These are phyloP conservation scores for Mycocentrospora acerina DNA, from an alignment of 2,329 filamentous ascomycete species.

Conservation along the genomic window DNA sequence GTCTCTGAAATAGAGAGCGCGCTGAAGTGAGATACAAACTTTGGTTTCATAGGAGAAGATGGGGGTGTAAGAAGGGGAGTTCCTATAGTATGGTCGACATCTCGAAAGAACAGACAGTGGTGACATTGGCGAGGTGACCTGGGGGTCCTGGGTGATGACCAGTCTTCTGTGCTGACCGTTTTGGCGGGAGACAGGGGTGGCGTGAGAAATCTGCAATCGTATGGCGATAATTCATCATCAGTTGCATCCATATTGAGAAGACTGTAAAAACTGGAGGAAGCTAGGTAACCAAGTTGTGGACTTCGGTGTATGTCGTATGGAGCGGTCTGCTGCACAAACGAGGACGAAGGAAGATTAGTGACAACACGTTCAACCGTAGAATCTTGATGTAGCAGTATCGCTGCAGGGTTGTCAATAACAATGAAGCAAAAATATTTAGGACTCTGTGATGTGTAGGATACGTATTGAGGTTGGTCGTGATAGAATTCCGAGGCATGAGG, in stretches of 20 bases:
- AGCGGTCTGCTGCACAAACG: slow-evolving; percentile 14
- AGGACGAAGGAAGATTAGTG: slow-evolving; percentile 1
- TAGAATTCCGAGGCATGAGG: slow-evolving; percentile 8
- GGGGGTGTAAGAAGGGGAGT: slow-evolving; percentile 16
- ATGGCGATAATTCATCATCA: slow-evolving; percentile 17
- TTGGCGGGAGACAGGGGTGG: slow-evolving; percentile 40
- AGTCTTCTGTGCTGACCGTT: slow-evolving; percentile 35
- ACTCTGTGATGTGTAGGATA: slow-evolving; percentile 13
- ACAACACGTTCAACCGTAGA: too few species aligned
- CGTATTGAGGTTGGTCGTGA: background rate
- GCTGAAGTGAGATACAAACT: slow-evolving; percentile 12
- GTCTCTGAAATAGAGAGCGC: slow-evolving; percentile 18
- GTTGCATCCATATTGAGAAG: slow-evolving; percentile 24
- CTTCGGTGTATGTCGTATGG: slow-evolving; percentile 28
- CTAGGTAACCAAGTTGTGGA: slow-evolving; percentile 3
- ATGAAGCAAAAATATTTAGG: slow-evolving; percentile 26
- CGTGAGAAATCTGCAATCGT: slow-evolving; percentile 23
- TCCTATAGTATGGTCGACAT: slow-evolving; percentile 10
- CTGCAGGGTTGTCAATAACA: slow-evolving; percentile 39
- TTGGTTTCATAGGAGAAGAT: slow-evolving; percentile 28
- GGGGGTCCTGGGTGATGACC: slow-evolving; percentile 33
- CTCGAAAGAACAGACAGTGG: slow-evolving; percentile 27
- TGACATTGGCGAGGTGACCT: slow-evolving; percentile 32
- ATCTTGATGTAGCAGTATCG: slow-evolving; percentile 24
- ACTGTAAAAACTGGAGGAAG: slow-evolving; percentile 8